Percentiles rank a stretch among this genome's conserved stretches.
Evolutionary conservation across 345 rosid genomes (phyloP).

Genomic region (Rhodamnia argentea): DNA sequence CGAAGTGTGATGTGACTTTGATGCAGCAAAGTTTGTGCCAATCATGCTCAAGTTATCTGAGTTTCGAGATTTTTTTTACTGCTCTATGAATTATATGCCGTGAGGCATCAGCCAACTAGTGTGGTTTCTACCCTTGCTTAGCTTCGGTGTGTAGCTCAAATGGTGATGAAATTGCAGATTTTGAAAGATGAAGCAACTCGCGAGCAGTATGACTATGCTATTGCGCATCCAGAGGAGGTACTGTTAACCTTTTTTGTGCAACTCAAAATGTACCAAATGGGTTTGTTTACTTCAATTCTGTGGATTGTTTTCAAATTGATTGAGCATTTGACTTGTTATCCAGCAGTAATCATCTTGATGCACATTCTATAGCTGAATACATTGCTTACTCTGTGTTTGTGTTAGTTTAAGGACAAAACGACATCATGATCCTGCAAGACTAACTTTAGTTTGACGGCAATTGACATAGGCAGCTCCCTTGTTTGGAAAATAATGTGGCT

Average conservation of each 20-base stretch:
- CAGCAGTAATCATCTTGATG: not conserved
- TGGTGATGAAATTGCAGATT: slow-evolving; percentile 38
- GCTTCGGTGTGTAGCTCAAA: not conserved
- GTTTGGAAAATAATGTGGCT: not conserved
- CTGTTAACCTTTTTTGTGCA: not conserved
- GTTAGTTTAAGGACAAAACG: not conserved
- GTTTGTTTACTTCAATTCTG: not conserved
- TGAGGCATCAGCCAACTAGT: not conserved
- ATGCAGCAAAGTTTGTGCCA: not conserved
- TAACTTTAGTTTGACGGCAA: not conserved
- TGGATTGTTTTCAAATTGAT: not conserved
- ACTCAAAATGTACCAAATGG: not conserved
- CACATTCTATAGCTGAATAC: not conserved
- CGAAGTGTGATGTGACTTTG: not conserved
- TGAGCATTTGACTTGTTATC: not conserved
- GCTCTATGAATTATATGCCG: not conserved
- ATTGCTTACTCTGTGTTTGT: not conserved
- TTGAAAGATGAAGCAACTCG: slow-evolving; percentile 94
- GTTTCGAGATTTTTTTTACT: not conserved
- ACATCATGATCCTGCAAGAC: not conserved
- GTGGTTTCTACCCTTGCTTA: not conserved
- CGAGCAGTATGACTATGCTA: slow-evolving; percentile 89
- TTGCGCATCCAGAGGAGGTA: slow-evolving; percentile 96
- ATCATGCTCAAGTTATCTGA: not conserved
- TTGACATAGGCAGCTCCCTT: not conserved